phyloP scores from a whole-genome alignment of 2,329 filamentous ascomycete genomes.

The Trichoderma pleuroti region DNA sequence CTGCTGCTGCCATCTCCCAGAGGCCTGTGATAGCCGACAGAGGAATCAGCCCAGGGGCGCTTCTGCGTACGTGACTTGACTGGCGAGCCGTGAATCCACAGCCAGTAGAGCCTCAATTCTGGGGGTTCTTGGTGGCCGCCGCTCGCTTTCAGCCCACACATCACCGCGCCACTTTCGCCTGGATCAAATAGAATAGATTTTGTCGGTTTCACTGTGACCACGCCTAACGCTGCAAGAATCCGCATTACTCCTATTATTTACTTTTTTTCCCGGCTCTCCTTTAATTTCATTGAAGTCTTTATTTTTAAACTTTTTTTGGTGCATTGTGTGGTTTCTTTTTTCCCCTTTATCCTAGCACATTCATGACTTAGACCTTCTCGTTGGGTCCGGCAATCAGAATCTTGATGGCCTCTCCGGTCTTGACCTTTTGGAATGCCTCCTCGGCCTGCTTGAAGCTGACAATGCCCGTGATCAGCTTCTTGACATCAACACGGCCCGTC shows the following conservation, averaged over 20 bases:
- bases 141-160: background rate
- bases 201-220: background rate
- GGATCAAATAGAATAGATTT: background rate
- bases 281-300: background rate
- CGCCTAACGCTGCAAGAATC: background rate
- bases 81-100: conserved; percentile 4
- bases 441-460: conserved; percentile 81
- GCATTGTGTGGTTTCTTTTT: background rate
- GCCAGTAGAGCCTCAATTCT: conserved; percentile 13
- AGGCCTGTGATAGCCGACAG: background rate
- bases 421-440: conserved; percentile 81
- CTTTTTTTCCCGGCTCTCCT: background rate
- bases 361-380: conserved; percentile 31
- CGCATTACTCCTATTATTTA: background rate
- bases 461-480: conserved; percentile 73
- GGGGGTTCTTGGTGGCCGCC: conserved; percentile 5
- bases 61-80: conserved; percentile 8
- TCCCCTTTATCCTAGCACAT: background rate
- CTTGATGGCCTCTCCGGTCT: conserved; percentile 75
- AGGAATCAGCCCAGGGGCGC: background rate
- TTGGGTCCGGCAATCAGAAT: conserved; percentile 65
- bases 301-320: background rate
- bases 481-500: conserved; percentile 71
- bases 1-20: background rate
- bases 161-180: background rate